These are phyloP conservation scores for Debaryomyces tyrocola DNA, from an alignment of 805 yeast genomes.

Conservation along the genomic window DNA sequence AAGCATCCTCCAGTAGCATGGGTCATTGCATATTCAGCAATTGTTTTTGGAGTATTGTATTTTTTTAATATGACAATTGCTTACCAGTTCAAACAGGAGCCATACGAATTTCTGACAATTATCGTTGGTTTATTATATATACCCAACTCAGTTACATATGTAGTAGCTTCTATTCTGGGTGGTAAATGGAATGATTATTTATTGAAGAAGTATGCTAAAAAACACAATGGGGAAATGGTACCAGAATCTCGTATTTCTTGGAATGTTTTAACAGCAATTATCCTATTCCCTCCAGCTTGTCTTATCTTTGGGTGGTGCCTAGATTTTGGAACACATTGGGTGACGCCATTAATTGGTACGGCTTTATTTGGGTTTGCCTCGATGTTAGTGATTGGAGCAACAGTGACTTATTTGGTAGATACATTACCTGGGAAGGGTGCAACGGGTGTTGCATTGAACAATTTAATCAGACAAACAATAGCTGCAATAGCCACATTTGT, in stretches of 20 bases:
- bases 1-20: slow-evolving; percentile 73
- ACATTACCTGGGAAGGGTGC: slow-evolving; percentile 87
- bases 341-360: slow-evolving; percentile 76
- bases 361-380: slow-evolving; percentile 80
- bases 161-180: slow-evolving; percentile 74
- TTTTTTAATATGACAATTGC: slow-evolving; percentile 75
- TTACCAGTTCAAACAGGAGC: slow-evolving; percentile 56
- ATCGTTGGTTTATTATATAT: slow-evolving; percentile 75
- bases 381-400: slow-evolving; percentile 80
- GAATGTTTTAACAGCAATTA: slow-evolving; percentile 67
- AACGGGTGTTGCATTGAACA: slow-evolving; percentile 83
- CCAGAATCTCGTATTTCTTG: slow-evolving; percentile 82
- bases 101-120: slow-evolving; percentile 68
- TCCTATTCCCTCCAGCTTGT: slow-evolving; percentile 61
- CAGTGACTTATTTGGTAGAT: slow-evolving; percentile 79
- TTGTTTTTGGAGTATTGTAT: slow-evolving; percentile 70
- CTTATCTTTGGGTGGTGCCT: slow-evolving; percentile 84
- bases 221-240: slow-evolving; percentile 61
- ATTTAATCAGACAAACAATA: slow-evolving; percentile 66
- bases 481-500: slow-evolving; percentile 79
- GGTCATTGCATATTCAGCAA: slow-evolving; percentile 64
- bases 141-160: slow-evolving; percentile 79
- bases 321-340: slow-evolving; percentile 67
- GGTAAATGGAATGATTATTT: slow-evolving; percentile 77
- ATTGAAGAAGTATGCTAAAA: slow-evolving; percentile 49